Base-by-base conservation (phyloP, 345 rosid species). In the Kandelia obovata region DNA sequence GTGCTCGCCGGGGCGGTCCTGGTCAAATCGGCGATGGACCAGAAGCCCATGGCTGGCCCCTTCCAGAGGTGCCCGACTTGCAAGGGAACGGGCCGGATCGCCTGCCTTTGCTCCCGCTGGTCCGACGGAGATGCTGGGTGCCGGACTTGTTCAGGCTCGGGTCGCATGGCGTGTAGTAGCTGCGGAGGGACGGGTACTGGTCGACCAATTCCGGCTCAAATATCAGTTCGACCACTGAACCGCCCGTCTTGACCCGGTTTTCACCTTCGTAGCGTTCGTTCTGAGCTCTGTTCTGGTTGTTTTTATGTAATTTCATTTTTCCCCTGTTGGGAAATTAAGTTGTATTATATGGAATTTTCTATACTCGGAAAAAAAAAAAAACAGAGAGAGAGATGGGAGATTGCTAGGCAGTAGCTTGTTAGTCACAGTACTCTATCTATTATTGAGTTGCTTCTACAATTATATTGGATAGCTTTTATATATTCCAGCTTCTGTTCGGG, bases 141-240 rank as follows among this genome's bases (percentile, higher is more conserved):
- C 78, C 83, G 95, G 58, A 85, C 88, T 53, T 91, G 97, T 69
- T 77, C 97, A 4, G 97, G 98, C 56, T 94, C 98, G 5, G 96
- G 98, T 64, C 90, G 93, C 37, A 85, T 65, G 83, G 76, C 80
- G 32, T 91, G 98, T 69, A 84, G 69, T 76, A 94, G 87, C 78
- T 94, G 98, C 57, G 98, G 97, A 0, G 98, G 98, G 30, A 72
- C 90, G 1, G 97, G 98, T 43, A 87, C 93, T 0, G 98, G 98
- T 19, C 87, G 93, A 61, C 96, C 97, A 16, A 9, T 94, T 15
- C 93, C 97, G 32, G 87, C 86, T 79, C 95, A 88, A 69, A 53
- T 94, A 31, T 71, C 90, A 62, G 82, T 86, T 47, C 88, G 80
- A 34, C 82, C 79, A 37, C 84, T 87, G 35, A 82, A 78, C 62